Evolutionary conservation across 78 protist genomes (phyloP).

Genomic region (Kipferlia bialata): DNA sequence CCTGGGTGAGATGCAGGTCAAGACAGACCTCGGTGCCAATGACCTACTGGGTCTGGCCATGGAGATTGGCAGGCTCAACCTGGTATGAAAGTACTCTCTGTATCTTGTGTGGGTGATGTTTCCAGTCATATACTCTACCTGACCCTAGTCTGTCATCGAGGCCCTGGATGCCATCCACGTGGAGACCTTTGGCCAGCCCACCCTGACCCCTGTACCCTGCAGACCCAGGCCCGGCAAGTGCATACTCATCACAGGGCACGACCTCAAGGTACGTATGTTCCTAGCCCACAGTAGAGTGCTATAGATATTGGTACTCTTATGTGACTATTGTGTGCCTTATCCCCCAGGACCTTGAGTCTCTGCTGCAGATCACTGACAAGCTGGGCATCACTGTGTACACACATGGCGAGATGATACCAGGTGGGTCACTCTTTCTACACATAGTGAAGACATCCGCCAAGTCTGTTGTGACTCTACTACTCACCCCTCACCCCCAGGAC

Average conservation of each 20-base stretch:
- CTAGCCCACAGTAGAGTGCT: too few relatives aligned
- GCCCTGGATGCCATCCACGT: constrained; percentile 31
- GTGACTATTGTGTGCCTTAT: too few relatives aligned
- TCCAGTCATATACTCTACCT: too few relatives aligned
- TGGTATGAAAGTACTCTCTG: too few relatives aligned
- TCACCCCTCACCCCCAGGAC: too few relatives aligned
- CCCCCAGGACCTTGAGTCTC: constrained; percentile 22
- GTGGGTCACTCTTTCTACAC: too few relatives aligned
- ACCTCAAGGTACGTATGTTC: too few relatives aligned
- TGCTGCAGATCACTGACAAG: constrained; percentile 2
- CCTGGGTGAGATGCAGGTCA: not conserved
- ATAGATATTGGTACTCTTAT: too few relatives aligned
- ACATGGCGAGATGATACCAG: constrained; percentile 76
- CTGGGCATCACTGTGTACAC: constrained; percentile 55
- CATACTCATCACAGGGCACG: constrained; percentile 61
- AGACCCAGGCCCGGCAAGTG: constrained; percentile 35
- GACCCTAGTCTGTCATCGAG: constrained; percentile 27
- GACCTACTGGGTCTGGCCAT: constrained; percentile 5
- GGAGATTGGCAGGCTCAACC: constrained; percentile 37
- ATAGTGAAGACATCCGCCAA: too few relatives aligned
- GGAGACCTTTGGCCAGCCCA: constrained; percentile 29
- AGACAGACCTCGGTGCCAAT: not conserved
- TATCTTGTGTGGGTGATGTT: too few relatives aligned
- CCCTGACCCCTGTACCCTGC: constrained; percentile 10
- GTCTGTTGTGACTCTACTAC: too few relatives aligned